Evolutionary conservation across 345 rosid genomes (phyloP), one percentile per base, ranked within the genome.

Genomic region (Lumnitzera racemosa): DNA sequence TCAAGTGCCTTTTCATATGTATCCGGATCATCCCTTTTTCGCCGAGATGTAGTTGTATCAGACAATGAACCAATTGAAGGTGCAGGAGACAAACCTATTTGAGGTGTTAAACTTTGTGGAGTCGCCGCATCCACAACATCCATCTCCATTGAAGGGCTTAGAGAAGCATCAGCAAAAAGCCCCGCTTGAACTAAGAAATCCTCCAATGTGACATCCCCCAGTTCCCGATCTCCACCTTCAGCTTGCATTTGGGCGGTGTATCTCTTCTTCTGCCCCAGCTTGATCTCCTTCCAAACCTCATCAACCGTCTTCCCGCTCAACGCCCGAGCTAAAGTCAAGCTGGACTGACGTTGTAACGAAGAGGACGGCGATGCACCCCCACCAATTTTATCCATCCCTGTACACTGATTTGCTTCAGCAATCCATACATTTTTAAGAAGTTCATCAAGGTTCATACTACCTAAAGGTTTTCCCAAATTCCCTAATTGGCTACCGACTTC

Each of bases 181-280:
- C 88, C 86, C 3, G 88, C 88, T 65, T 77, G 79, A 23, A 78
- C 80, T 76, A 83, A 71, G 78, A 85, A 85, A 46, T 83, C 88
- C 81, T 85, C 91, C 70, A 78, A 68, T 23, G 88, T 83, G 16
- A 73, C 46, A 65, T 83, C 91, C 9, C 77, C 79, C 0, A 83
- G 72, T 0, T 29, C 53, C 51, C 67, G 68, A 31, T 77, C 81
- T 43, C 76, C 66, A 51, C 71, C 55, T 15, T 66, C 56, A 24
- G 24, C 58, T 47, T 63, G 58, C 75, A 70, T 58, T 59, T 69
- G 82, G 13, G 61, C 67, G n/a, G 75, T 59, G 2, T 49, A 61
- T 63, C 79, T 69, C 76, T 66, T 75, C 78, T 70, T 77, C 57
- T 80, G 78, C 25, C 82, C 82, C 51, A 65, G 69, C 27, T 66